Conservation (phyloP, 1,284 basidiomycete genomes). For the Boletus albobrunnescens region DNA sequence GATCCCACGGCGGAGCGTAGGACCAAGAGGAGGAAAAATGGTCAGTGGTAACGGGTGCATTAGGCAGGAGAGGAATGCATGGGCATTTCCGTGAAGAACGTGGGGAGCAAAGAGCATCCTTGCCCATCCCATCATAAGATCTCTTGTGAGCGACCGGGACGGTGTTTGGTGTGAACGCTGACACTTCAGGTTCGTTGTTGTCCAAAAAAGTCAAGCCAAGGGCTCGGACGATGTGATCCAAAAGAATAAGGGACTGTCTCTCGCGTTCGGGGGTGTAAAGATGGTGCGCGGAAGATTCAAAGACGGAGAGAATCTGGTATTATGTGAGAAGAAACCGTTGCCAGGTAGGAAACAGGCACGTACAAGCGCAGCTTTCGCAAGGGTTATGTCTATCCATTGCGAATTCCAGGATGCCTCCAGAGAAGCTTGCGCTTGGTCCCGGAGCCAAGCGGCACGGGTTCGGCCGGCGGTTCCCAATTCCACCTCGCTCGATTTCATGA, state of each 20-base stretch:
- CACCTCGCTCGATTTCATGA: constrained; percentile 70
- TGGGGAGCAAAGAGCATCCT: constrained; percentile 27
- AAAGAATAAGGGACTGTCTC: constrained; percentile 47
- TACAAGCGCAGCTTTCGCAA: constrained; percentile 74
- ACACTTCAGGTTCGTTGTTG: constrained; percentile 48
- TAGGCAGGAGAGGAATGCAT: constrained; percentile 44
- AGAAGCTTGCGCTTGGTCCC: constrained; percentile 50
- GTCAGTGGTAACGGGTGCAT: constrained; percentile 38
- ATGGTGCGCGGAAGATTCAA: constrained; percentile 70
- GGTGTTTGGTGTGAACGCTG: constrained; percentile 43
- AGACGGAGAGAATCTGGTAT: constrained; percentile 62
- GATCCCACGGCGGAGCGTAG: constrained; percentile 58
- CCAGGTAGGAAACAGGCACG: constrained; percentile 26
- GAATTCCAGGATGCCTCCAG: constrained; percentile 50
- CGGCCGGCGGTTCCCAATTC: constrained; percentile 52
- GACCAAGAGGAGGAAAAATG: constrained; percentile 43
- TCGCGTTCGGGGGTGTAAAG: constrained; percentile 53
- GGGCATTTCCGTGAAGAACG: constrained; percentile 41
- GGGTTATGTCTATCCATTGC: constrained; percentile 53
- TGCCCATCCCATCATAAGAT: constrained; percentile 26
- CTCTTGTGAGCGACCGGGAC: constrained; percentile 45
- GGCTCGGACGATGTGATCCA: constrained; percentile 59
- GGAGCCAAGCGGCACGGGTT: constrained; percentile 49
- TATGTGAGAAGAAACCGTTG: constrained; percentile 3
- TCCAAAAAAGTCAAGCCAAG: constrained; percentile 58